phyloP scores from a whole-genome alignment of 805 yeast species.

The Pachysolen tannophilus region DNA sequence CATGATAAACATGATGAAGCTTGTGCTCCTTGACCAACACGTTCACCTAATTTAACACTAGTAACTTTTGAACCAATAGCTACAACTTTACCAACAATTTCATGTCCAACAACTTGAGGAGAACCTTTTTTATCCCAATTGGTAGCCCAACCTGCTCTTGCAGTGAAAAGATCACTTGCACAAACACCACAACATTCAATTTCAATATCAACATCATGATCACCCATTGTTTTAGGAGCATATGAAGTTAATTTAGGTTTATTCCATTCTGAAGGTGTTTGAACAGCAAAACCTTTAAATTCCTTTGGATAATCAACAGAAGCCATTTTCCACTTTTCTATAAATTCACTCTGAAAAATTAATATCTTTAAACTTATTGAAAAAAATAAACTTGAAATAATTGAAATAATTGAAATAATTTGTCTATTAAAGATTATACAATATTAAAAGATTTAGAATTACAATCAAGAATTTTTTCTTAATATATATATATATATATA shows the following conservation, averaged over 20 bases:
- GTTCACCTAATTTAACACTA: constrained; percentile 31
- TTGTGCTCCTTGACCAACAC: constrained; percentile 40
- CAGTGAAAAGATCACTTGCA: constrained; percentile 53
- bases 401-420: too few species aligned
- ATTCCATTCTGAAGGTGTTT: constrained; percentile 43
- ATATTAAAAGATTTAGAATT: too few species aligned
- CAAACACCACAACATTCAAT: constrained; percentile 60
- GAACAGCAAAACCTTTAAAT: constrained; percentile 55
- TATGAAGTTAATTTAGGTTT: constrained; percentile 43
- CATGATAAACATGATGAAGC: constrained; percentile 29
- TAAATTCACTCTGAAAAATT: too few species aligned
- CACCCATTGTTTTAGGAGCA: constrained; percentile 37
- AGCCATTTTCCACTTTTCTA: constrained; percentile 4
- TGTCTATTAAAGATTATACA: too few species aligned
- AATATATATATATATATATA: background rate
- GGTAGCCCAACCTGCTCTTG: constrained; percentile 43
- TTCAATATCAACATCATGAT: constrained; percentile 45
- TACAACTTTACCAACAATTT: constrained; percentile 33
- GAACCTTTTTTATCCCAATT: constrained; percentile 12
- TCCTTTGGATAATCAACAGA: constrained; percentile 40
- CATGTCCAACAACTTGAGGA: constrained; percentile 45
- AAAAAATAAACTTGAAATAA: too few species aligned
- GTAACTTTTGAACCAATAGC: constrained; percentile 28
- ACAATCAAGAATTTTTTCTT: too few species aligned
- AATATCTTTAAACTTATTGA: too few species aligned